Evolutionary conservation across 345 rosid species (phyloP), one percentile per base, ranked within the genome.

Genomic region (Lumnitzera littorea): DNA sequence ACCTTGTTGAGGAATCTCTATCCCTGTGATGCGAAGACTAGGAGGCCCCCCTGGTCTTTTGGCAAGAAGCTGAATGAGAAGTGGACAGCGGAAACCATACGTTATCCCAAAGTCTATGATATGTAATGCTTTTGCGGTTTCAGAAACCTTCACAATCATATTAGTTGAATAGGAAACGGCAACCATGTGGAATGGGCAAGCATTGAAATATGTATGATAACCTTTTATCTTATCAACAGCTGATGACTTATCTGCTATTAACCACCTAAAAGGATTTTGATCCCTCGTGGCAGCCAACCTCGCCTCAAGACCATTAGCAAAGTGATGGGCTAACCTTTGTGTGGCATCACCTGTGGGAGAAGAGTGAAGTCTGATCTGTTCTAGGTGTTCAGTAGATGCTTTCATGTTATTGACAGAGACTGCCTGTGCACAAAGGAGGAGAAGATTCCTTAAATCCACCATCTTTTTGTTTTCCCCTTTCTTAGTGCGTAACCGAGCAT

Each of bases 41-140:
- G 80, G 84, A 24, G 82, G 82, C 13, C 85, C 84, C 17, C 73
- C 70, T 2, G 57, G 27, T 41, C 72, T 63, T 24, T 31, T 49
- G 1, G 82, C 67, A 43, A 80, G 85, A 16, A 48, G 68, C 55
- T 74, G 74, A 56, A 80, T 80, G 52, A 83, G 78, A 48, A 57
- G 31, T 6, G 82, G 82, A 82, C 85, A 83, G 41, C 77, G 84
- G 60, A 74, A 80, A 29, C 85, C 85, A 47, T 75, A 72, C 24
- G 53, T 50, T 48, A 83, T 76, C 15, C 88, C 85, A 11, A 83
- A 83, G 67, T 83, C 85, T 51, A 83, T 66, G 52, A 83, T 60
- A 25, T 80, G 85, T 46, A 80, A 71, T 0, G 61, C 61, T 29
- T 59, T 64, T 56, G 80, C 77, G 3, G 66, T 68, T 59, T 64